phyloP scores from a whole-genome alignment of 495 filamentous ascomycete species.

The Aspergillus kassunensis region DNA sequence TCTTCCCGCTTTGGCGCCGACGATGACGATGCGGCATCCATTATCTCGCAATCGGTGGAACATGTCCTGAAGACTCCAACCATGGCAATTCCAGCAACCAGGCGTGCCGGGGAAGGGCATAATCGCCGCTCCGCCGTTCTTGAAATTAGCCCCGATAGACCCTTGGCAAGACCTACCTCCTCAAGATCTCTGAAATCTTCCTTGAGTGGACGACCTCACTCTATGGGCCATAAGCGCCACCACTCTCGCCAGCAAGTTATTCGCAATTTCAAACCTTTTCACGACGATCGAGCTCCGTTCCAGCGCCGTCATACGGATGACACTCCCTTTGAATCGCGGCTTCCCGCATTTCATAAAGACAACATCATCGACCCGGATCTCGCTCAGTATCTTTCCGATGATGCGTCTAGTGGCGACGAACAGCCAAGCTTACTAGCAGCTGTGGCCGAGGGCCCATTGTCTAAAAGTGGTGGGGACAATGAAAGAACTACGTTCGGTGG shows the following conservation, averaged over 20 bases:
- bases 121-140: constrained; percentile 85
- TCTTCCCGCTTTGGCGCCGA: constrained; percentile 26
- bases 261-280: constrained; percentile 55
- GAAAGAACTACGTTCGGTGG: constrained; percentile 50
- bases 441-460: constrained; percentile 49
- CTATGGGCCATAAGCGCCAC: constrained; percentile 76
- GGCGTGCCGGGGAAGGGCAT: constrained; percentile 73
- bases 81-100: constrained; percentile 86
- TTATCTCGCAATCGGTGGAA: constrained; percentile 45
- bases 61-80: constrained; percentile 49
- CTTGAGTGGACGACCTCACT: constrained; percentile 56
- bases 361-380: constrained; percentile 97
- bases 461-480: constrained; percentile 48
- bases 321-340: constrained; percentile 54
- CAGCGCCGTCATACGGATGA: constrained; percentile 69
- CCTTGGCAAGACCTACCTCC: constrained; percentile 77
- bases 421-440: constrained; percentile 82
- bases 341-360: constrained; percentile 93
- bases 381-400: constrained; percentile 92
- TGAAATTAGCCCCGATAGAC: constrained; percentile 74
- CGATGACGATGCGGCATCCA: constrained; percentile 44
- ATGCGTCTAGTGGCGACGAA: constrained; percentile 87
- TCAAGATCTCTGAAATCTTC: constrained; percentile 87
- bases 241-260: constrained; percentile 79
- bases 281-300: constrained; percentile 83